Evolutionary conservation across 768 basidiomycete genomes (phyloP).

Genomic region (Russula olivacea): DNA sequence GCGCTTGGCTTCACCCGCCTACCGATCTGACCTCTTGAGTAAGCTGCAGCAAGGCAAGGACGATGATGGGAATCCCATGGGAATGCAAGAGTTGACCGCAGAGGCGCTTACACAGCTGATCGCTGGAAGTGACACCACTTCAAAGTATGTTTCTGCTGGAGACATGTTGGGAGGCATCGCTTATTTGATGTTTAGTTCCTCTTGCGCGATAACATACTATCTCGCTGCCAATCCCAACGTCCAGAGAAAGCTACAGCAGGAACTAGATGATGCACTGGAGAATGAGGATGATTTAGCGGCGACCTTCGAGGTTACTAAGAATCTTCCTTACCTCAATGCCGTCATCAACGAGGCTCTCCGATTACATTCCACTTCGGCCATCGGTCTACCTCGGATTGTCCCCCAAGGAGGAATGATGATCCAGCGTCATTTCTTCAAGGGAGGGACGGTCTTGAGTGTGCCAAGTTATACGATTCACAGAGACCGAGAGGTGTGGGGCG

Average conservation of each 20-base stretch:
- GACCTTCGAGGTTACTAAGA: constrained; percentile 64
- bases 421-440: constrained; percentile 54
- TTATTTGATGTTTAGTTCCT: constrained; percentile 48
- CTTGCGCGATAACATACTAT: constrained; percentile 84
- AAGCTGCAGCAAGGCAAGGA: constrained; percentile 78
- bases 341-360: constrained; percentile 85
- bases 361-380: constrained; percentile 74
- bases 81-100: constrained; percentile 76
- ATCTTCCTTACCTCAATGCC: constrained; percentile 73
- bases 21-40: constrained; percentile 74
- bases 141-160: constrained; percentile 55
- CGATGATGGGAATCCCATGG: constrained; percentile 75
- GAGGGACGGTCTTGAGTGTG: constrained; percentile 70
- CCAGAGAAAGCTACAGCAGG: constrained; percentile 68
- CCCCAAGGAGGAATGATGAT: constrained; percentile 69
- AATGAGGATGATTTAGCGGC: constrained; percentile 58
- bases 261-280: constrained; percentile 57
- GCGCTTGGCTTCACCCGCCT: constrained; percentile 60
- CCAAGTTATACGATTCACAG: constrained; percentile 84
- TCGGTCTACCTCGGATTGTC: constrained; percentile 77
- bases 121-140: constrained; percentile 89
- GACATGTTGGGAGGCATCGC: not conserved
- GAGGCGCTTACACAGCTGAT: constrained; percentile 84
- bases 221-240: constrained; percentile 61
- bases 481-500: constrained; percentile 66